Base-by-base conservation (phyloP, 2,329 filamentous ascomycete species). In the Fusarium annulatum region DNA sequence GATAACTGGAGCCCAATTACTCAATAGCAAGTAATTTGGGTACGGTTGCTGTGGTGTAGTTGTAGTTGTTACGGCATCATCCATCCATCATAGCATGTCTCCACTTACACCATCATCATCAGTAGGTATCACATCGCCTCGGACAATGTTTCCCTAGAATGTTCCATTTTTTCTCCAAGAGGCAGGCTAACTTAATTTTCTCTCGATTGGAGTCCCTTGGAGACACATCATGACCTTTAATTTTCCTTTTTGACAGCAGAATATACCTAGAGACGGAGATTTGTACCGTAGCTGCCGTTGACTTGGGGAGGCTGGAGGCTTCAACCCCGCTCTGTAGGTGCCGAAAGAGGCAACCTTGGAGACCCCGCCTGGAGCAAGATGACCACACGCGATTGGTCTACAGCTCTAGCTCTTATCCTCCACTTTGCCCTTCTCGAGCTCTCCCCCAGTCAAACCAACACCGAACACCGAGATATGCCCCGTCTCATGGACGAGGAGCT, bases 381-480 rank as follows among this genome's bases (percentile, higher is more conserved):
- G 5, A 8, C 12, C 12, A 12, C 7, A 30, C 18, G 12, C 64
- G 59, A 74, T 74, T 73, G 62, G 71, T 14, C 16, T 12, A 28
- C 39, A 30, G 34, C 33, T 34, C 45, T 61, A 62, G 69, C 56
- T 64, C 28, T 43, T 45, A 55, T 55, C 61, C 59, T 59, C 56
- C 61, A 65, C 65, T 68, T 55, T 62, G 45, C 39, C 33, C 51
- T 59, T 55, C 64, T 59, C 23, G 51, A 69, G 52, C 65, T 61
- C 67, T 63, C 53, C 56, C 69, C 69, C 34, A 56, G 60, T 65
- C 34, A 61, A 68, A 39, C 33, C 61, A 71, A 76, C 71, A 26
- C 78, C 78, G 78, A 79, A 79, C 67, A 61, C 78, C 78, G 78
- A 79, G 74, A 79, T 78, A 79, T 77, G 71, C 69, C 78, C 77